phyloP scores from a whole-genome alignment of 73 alveolate species.

The Paramecium pentaurelia region DNA sequence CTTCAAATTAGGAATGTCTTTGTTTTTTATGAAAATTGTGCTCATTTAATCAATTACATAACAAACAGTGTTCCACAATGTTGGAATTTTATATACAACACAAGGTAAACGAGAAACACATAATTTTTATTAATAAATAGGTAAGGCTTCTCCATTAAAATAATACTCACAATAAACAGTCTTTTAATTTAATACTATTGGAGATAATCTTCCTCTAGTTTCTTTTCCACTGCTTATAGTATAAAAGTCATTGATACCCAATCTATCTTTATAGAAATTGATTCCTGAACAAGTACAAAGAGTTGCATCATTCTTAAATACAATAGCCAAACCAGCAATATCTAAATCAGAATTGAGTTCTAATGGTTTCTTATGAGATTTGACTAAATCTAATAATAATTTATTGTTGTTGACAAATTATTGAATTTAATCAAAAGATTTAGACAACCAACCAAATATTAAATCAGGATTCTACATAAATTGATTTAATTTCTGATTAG shows the following conservation, averaged over 20 bases:
- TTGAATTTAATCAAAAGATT: background rate
- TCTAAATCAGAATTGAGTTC: background rate
- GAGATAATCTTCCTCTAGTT: constrained; percentile 64
- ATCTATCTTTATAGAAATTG: constrained; percentile 79
- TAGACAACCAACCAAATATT: background rate
- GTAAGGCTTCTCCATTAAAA: constrained; percentile 68
- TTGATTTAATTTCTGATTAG: background rate
- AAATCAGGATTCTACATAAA: background rate
- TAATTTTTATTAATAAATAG: constrained; percentile 41
- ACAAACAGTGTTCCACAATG: constrained; percentile 66
- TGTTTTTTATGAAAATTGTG: background rate
- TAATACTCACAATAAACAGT: constrained; percentile 69
- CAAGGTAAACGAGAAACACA: constrained; percentile 66
- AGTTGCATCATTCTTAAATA: constrained; percentile 72
- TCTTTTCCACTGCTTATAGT: constrained; percentile 75
- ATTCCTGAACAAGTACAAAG: constrained; percentile 75
- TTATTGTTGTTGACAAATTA: background rate
- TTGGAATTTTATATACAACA: constrained; percentile 70
- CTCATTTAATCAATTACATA: constrained; percentile 63
- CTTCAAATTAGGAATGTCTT: background rate
- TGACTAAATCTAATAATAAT: background rate
- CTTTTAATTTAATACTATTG: constrained; percentile 72
- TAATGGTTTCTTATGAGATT: background rate
- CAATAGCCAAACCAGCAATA: constrained; percentile 68
- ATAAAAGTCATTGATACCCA: constrained; percentile 71